Evolutionary conservation across 352 stramenopile genomes (phyloP).

Genomic region (Discostella stelligera): DNA sequence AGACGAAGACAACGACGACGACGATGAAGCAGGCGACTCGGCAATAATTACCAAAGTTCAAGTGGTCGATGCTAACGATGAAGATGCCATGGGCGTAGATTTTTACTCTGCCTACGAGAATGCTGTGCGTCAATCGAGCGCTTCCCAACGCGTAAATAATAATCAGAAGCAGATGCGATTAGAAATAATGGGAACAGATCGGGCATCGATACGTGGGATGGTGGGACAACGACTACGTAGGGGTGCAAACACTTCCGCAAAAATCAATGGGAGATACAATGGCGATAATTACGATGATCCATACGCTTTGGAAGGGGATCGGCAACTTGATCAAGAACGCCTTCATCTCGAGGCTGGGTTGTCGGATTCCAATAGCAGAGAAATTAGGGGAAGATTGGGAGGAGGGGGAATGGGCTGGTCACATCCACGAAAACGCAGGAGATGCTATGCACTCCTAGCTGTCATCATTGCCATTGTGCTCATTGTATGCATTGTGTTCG

Average conservation of each 20-base stretch:
- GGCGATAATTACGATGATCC: slow-evolving; percentile 2
- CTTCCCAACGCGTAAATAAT: not conserved
- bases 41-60: slow-evolving; percentile 15
- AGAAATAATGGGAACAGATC: slow-evolving; percentile 3
- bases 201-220: slow-evolving; percentile 2
- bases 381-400: not conserved
- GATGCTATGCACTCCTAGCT: slow-evolving; percentile 12
- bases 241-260: not conserved
- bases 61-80: not conserved
- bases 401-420: slow-evolving; percentile 11
- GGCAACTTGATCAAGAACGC: not conserved
- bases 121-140: not conserved
- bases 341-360: not conserved
- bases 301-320: not conserved
- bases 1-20: not conserved
- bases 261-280: not conserved
- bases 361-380: not conserved
- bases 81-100: not conserved
- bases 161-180: not conserved
- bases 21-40: not conserved
- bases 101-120: slow-evolving; percentile 14
- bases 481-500: slow-evolving; percentile 13
- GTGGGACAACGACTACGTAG: not conserved
- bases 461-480: slow-evolving; percentile 14
- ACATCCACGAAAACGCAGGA: slow-evolving; percentile 11